phyloP scores from a whole-genome alignment of 2,329 filamentous ascomycete species.

The Elsinoe arachidis region DNA sequence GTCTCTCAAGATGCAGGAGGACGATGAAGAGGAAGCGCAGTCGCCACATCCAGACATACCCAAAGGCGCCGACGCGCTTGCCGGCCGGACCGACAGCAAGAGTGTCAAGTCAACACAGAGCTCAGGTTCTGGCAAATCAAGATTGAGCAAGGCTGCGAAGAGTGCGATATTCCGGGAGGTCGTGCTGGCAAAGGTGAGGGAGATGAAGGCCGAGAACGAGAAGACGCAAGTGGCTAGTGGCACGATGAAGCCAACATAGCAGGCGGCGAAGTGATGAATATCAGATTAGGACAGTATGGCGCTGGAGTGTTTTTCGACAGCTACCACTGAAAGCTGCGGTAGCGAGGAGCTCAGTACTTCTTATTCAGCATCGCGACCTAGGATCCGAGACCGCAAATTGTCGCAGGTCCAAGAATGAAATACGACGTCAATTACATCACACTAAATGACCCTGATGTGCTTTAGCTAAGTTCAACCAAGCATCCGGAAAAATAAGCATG shows the following conservation, averaged over 20 bases:
- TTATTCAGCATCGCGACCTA: neutral
- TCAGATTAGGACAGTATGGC: neutral
- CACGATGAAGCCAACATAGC: constrained; percentile 13
- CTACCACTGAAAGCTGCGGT: neutral
- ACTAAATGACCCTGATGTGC: neutral
- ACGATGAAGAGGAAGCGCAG: constrained; percentile 59
- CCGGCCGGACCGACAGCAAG: constrained; percentile 32
- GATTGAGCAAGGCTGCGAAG: constrained; percentile 51
- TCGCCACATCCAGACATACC: constrained; percentile 45
- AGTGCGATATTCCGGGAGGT: constrained; percentile 86
- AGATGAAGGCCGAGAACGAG: constrained; percentile 82
- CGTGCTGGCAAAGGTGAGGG: constrained; percentile 83
- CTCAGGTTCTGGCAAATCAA: constrained; percentile 36
- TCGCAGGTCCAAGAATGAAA: neutral
- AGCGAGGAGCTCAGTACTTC: neutral
- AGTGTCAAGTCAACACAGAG: constrained; percentile 23
- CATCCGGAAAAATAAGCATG: constrained; percentile 3
- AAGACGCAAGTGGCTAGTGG: constrained; percentile 20
- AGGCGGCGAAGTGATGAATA: neutral
- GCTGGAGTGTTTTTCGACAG: neutral
- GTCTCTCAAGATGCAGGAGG: constrained; percentile 84
- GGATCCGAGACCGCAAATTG: neutral
- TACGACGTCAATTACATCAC: neutral
- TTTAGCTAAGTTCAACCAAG: neutral
- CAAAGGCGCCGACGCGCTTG: constrained; percentile 51